Conservation (phyloP, 768 basidiomycete species). For the Pleurotus citrinopileatus region DNA sequence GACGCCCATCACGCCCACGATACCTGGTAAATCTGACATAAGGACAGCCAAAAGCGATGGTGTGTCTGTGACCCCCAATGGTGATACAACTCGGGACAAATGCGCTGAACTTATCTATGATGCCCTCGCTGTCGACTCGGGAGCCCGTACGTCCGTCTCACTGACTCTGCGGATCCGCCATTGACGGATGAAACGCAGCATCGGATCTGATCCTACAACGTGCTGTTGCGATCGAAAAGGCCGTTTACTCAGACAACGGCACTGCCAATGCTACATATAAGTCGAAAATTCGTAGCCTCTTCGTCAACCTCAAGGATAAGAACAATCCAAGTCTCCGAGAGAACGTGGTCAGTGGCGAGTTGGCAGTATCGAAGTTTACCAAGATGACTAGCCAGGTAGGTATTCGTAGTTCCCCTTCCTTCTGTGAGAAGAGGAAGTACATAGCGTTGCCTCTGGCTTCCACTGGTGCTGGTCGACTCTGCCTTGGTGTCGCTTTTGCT, state of each 20-base stretch:
- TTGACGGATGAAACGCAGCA: conserved; percentile 36
- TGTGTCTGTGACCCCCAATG: conserved; percentile 49
- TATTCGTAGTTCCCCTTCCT: no score
- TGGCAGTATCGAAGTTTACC: conserved; percentile 66
- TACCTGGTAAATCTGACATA: conserved; percentile 28
- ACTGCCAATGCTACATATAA: conserved; percentile 56
- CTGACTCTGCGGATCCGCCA: not conserved
- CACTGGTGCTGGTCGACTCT: no score
- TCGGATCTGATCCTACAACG: conserved; percentile 63
- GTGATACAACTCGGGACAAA: conserved; percentile 80
- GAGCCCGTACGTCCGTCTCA: conserved; percentile 66
- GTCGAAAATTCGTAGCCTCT: conserved; percentile 81
- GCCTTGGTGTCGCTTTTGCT: not conserved
- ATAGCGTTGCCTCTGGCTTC: no score
- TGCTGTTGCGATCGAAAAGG: conserved; percentile 70
- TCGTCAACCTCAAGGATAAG: conserved; percentile 94
- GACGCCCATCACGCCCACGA: conserved; percentile 37
- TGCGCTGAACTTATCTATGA: conserved; percentile 92
- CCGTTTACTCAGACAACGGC: conserved; percentile 48
- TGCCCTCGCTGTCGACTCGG: conserved; percentile 82
- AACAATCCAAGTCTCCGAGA: conserved; percentile 85
- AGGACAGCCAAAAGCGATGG: conserved; percentile 75
- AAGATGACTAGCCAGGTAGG: conserved; percentile 80
- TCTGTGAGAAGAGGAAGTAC: no score
- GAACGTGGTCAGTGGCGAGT: conserved; percentile 80